Evolutionary conservation across 371 early-diverging fungal species (phyloP).

Genomic region (Lichtheimia ramosa): DNA sequence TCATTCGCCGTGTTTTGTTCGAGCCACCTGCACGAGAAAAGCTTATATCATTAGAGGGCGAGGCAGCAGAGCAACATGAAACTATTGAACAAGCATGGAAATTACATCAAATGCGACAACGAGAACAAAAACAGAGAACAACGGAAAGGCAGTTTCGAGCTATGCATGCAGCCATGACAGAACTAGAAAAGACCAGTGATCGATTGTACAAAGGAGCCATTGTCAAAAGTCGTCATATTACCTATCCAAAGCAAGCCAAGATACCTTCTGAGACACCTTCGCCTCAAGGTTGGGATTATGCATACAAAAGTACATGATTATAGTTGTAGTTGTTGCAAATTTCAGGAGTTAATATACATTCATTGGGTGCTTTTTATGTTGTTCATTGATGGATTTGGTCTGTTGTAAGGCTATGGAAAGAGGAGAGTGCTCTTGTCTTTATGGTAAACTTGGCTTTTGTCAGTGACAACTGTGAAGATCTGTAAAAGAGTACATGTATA

Average conservation of each 20-base stretch:
- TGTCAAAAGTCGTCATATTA: conserved; percentile 61
- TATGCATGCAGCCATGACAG: conserved; percentile 71
- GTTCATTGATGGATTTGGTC: too few relatives aligned
- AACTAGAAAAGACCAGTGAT: conserved; percentile 66
- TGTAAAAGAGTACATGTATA: too few relatives aligned
- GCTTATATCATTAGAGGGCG: conserved; percentile 33
- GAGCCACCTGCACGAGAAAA: conserved; percentile 43
- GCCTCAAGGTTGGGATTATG: conserved; percentile 67
- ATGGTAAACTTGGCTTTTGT: too few relatives aligned
- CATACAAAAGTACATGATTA: conserved; percentile 30
- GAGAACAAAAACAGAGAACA: conserved; percentile 55
- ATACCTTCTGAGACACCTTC: conserved; percentile 78
- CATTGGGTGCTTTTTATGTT: too few relatives aligned
- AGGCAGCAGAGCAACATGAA: conserved; percentile 53
- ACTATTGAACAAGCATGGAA: conserved; percentile 80
- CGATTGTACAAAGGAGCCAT: conserved; percentile 69
- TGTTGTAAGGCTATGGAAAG: too few relatives aligned
- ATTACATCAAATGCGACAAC: conserved; percentile 59
- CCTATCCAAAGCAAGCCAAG: conserved; percentile 74
- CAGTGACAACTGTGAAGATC: too few relatives aligned
- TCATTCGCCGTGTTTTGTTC: conserved; percentile 73
- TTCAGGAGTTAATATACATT: too few relatives aligned
- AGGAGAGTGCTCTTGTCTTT: too few relatives aligned
- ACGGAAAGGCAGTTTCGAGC: conserved; percentile 71
- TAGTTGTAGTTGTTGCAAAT: too few relatives aligned